Evolutionary conservation across 78 protist species (phyloP), one percentile per base, ranked within the genome.

Genomic region (Goniomonas avonlea): DNA sequence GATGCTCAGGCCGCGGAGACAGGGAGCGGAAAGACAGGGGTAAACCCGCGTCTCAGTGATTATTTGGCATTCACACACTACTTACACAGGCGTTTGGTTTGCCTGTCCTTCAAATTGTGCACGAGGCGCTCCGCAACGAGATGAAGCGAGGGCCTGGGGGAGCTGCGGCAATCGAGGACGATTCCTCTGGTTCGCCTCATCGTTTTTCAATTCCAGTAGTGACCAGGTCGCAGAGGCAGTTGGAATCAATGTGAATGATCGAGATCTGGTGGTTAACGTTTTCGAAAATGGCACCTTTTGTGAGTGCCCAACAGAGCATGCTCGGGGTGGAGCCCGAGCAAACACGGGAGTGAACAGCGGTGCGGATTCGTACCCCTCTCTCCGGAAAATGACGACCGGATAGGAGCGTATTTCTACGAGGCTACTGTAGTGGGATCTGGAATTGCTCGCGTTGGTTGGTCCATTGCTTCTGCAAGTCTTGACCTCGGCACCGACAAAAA

Each of bases 1-100:
- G 31, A 13, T 7, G 32, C 25, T 2, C 25, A 50, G 82, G 92
- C 92, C 21, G 92, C 92, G 27, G 90, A 85, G 60, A 88, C 92
- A 15, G 92, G 92, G 2, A 73, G 82, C 41, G 92, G 92, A 45
- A 89, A 89, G 80, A 89, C 92, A 29, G 92, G 92, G 23, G 92
- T 86, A 35, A 50, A 81, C 45, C 61, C 73, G 41, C 0, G 1
- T 11, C 18, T 5, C 3, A 0, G 3, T 11, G 41, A 0, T 1
- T n/a, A 29, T 41, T 3, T 11, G 50, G 50, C n/a, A 8, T 11
- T 43, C 50, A 43, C n/a, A 15, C 38, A 38, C 59, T 45, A 9
- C 20, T 23, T 3, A 8, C 23, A 4, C 41, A 77, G 81, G 82
- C 82, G 0, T 77, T 77, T 29, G 1, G 55, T 9, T 45, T 89